A percentile compares a stretch with the other conserved stretches of the same genome.
Evolutionary conservation across 768 basidiomycete species (phyloP).

Genomic region (Thelephora aurantiotincta): DNA sequence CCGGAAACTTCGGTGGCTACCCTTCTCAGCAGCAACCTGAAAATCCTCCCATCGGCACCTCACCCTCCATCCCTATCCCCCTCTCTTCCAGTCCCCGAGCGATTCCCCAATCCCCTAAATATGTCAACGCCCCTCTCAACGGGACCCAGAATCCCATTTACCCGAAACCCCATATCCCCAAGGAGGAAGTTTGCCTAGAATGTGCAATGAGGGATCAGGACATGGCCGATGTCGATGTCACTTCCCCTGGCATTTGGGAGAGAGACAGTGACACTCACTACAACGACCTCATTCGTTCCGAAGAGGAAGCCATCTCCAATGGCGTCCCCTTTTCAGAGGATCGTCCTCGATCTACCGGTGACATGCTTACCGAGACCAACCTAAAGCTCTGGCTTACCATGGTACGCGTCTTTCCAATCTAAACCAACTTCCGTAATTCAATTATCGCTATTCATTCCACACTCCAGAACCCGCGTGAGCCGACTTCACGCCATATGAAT

Average conservation of each 20-base stretch:
- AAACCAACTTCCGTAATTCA: background rate
- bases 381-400: constrained; percentile 68
- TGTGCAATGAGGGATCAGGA: constrained; percentile 99
- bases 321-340: constrained; percentile 36
- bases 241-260: constrained; percentile 79
- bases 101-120: constrained; percentile 65
- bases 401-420: constrained; percentile 25
- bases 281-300: constrained; percentile 61
- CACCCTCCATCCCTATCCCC: constrained; percentile 32
- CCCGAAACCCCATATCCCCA: constrained; percentile 32
- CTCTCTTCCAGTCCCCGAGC: constrained; percentile 55
- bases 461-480: constrained; percentile 94
- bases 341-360: constrained; percentile 53
- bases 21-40: background rate
- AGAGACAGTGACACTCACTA: constrained; percentile 75
- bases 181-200: constrained; percentile 86
- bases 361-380: constrained; percentile 61
- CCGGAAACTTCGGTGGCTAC: background rate
- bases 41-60: constrained; percentile 4
- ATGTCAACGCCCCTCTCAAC: constrained; percentile 34
- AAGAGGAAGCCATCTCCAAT: constrained; percentile 50
- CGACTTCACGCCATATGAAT: constrained; percentile 71
- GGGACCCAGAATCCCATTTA: constrained; percentile 50
- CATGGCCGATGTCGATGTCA: constrained; percentile 90
- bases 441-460: constrained; percentile 1